Evolutionary conservation across 805 yeast species (phyloP).

Genomic region (Zygoascus biomembranicola): DNA sequence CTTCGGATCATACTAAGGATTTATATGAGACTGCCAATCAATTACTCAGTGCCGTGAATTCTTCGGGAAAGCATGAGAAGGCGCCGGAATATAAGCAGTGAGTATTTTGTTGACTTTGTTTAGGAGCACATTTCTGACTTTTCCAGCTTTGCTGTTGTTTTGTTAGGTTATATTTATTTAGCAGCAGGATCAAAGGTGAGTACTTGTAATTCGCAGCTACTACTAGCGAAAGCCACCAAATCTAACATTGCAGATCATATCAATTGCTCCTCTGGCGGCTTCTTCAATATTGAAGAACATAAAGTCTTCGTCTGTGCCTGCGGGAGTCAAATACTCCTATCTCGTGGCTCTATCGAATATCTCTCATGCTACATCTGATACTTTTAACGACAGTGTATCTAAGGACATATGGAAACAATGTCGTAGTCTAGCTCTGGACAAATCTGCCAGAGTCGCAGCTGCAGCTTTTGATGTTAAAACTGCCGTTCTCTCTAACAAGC

Average conservation of each 20-base stretch:
- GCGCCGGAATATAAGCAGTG: slow-evolving; percentile 23
- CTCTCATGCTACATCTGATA: slow-evolving; percentile 19
- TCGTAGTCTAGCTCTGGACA: slow-evolving; percentile 19
- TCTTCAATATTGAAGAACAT: slow-evolving; percentile 21
- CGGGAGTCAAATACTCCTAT: slow-evolving; percentile 21
- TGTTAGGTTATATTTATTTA: slow-evolving; percentile 20
- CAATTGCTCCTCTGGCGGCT: slow-evolving; percentile 26
- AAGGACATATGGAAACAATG: slow-evolving; percentile 28
- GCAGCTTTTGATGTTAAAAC: slow-evolving; percentile 25
- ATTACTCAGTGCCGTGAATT: slow-evolving; percentile 14
- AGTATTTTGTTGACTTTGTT: slow-evolving; percentile 2
- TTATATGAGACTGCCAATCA: slow-evolving; percentile 24
- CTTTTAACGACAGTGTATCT: slow-evolving; percentile 26
- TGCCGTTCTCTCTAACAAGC: slow-evolving; percentile 17
- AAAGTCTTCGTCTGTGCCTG: slow-evolving; percentile 20
- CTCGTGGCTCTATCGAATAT: slow-evolving; percentile 18
- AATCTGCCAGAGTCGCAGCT: slow-evolving; percentile 23
- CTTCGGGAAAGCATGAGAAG: slow-evolving; percentile 22
- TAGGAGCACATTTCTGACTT: neutral
- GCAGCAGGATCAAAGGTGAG: slow-evolving; percentile 24
- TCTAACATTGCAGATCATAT: slow-evolving; percentile 17
- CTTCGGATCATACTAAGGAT: slow-evolving; percentile 5
- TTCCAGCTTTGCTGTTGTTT: slow-evolving; percentile 17
- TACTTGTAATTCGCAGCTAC: neutral
- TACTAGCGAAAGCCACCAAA: neutral